Evolutionary conservation across 1,139 yeast genomes (phyloP).

Genomic region (Hansenula sp.): DNA sequence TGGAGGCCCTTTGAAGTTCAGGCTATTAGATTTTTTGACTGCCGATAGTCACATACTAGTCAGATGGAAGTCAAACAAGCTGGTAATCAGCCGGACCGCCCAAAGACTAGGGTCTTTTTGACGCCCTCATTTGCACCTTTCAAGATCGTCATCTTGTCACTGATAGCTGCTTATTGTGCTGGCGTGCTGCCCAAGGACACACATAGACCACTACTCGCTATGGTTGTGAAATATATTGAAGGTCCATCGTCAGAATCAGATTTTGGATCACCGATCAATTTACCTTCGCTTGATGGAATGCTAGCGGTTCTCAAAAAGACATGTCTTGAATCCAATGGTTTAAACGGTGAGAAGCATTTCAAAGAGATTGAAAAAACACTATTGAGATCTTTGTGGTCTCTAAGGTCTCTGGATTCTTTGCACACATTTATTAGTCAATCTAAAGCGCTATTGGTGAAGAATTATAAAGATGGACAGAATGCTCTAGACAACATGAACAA

Average conservation of each 20-base stretch:
- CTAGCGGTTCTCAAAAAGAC: slow-evolving; percentile 14
- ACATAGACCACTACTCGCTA: slow-evolving; percentile 31
- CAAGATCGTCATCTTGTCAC: slow-evolving; percentile 31
- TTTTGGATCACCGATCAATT: slow-evolving; percentile 12
- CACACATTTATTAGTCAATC: slow-evolving; percentile 27
- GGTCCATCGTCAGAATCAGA: slow-evolving; percentile 20
- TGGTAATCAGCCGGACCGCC: no score
- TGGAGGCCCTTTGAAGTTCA: no score
- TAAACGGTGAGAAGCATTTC: slow-evolving; percentile 15
- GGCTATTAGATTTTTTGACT: no score
- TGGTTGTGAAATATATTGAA: slow-evolving; percentile 32
- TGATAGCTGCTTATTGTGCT: slow-evolving; percentile 35
- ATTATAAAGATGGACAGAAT: slow-evolving; percentile 15
- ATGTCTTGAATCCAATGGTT: slow-evolving; percentile 16
- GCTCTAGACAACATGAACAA: slow-evolving; percentile 9
- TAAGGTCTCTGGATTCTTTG: slow-evolving; percentile 26
- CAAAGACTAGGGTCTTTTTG: slow-evolving; percentile 10
- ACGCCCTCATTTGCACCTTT: slow-evolving; percentile 34
- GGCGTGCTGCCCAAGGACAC: slow-evolving; percentile 30
- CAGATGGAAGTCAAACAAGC: no score
- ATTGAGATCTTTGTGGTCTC: slow-evolving; percentile 22
- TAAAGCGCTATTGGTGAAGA: slow-evolving; percentile 23
- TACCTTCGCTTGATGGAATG: slow-evolving; percentile 20
- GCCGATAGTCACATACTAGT: no score
- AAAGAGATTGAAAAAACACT: slow-evolving; percentile 24